Evolutionary conservation across 192 early-diverging fungal genomes (phyloP), one percentile per base, ranked within the genome.

Genomic region (Backusella sp.): DNA sequence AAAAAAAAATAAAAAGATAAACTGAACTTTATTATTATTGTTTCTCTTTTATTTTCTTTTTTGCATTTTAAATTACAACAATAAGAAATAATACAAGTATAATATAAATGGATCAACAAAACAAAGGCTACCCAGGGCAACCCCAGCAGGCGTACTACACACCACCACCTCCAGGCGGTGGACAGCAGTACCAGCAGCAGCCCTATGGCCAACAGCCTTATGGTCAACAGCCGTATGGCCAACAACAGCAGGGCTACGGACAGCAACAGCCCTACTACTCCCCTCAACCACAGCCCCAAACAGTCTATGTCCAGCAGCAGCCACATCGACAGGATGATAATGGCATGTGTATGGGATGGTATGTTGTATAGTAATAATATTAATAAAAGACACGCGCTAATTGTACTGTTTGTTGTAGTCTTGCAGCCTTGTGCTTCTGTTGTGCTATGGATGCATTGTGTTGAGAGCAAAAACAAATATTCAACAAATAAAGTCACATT

Each of bases 281-380:
- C 56, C 74, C 74, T 35, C 66, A 76, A 39, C 23, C 23, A 35
- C 72, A 66, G 1, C 77, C 77, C 21, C 77, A 79, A 32, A 35
- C 67, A 15, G 67, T 79, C 49, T 79, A 79, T 74, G 67, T 74
- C n/a, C 77, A 74, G 15, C 42, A 77, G n/a, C 72, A 68, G 34
- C 77, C 73, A 62, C 73, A 28, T 9, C 52, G 59, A 32, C 11
- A 49, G 19, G 67, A 79, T 6, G 35, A 66, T 26, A 28, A 44
- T 46, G 65, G 37, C 15, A 53, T 73, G 49, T 79, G 77, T 74
- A 59, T 66, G 39, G 77, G 77, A 68, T 79, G 77, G 76, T 77
- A 66, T 17, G 19, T 41, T 44, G 1, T 68, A 7, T n/a, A 11
- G 9, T n/a, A n/a, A 19, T 26, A 26, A 32, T n/a, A 46, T 1